Percentiles rank a stretch among this genome's conserved stretches.
These are phyloP conservation scores for Lachnellula occidentalis DNA, from an alignment of 2,329 filamentous ascomycete genomes.

Conservation along the genomic window DNA sequence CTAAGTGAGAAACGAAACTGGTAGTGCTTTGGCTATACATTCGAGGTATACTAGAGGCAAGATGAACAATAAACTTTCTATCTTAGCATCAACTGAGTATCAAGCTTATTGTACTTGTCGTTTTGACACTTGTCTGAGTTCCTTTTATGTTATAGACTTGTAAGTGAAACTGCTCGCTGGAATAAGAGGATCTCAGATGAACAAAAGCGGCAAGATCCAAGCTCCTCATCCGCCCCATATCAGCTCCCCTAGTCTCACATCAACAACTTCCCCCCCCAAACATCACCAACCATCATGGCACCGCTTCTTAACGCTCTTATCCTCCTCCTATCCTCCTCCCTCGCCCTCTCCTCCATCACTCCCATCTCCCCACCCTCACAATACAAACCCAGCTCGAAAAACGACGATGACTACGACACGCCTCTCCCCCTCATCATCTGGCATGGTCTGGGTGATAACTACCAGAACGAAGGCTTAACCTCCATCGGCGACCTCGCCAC, in stretches of 20 bases:
- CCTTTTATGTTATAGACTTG: neutral
- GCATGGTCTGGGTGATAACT: slow-evolving; percentile 79
- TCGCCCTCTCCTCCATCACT: slow-evolving; percentile 16
- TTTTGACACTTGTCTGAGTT: too few species aligned
- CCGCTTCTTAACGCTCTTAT: slow-evolving; percentile 15
- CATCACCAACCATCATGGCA: slow-evolving; percentile 7
- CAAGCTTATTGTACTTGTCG: too few species aligned
- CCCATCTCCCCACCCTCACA: neutral
- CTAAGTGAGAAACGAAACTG: too few species aligned
- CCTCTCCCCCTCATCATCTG: slow-evolving; percentile 89
- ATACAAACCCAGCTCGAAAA: neutral
- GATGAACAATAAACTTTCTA: too few species aligned
- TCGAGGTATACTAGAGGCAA: too few species aligned
- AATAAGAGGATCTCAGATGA: neutral
- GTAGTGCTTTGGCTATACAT: too few species aligned
- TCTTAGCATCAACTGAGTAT: too few species aligned
- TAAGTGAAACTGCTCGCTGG: neutral
- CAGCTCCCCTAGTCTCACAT: neutral
- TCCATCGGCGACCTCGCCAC: slow-evolving; percentile 67
- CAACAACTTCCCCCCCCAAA: neutral
- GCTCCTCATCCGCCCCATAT: neutral
- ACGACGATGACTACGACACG: slow-evolving; percentile 44
- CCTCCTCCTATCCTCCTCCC: slow-evolving; percentile 13
- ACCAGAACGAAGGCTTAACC: slow-evolving; percentile 68
- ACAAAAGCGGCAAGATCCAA: slow-evolving; percentile 1